Base-by-base conservation (phyloP, 345 rosid species). In the Abelmoschus esculentus region DNA sequence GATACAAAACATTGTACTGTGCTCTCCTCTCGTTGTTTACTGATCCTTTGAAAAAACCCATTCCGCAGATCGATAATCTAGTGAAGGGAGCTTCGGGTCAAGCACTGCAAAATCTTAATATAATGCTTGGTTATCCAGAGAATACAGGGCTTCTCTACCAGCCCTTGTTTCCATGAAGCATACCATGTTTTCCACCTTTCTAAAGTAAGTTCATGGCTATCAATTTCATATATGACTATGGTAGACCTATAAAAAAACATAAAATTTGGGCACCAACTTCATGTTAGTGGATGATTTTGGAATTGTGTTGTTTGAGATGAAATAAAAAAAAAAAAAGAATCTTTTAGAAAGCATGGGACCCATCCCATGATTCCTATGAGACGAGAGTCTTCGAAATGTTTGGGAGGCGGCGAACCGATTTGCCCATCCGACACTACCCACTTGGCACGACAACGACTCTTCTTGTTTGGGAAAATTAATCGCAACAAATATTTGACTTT, bases 61-160 rank as follows among this genome's bases (percentile, higher is more conserved):
- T 49, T 42, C 42, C 74, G 84, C 86, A 91, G 99, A 95, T 95
- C 70, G 98, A 95, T 79, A 90, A 95, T 79, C 89, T 95, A 3
- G 87, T 92, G 79, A 95, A 95, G 83, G 99, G 99, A 79, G 99
- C 97, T 72, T 95, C 98, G 0, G 98, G 99, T 61, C 99, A 92
- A 82, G 99, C 98, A 5, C 75, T 95, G 54, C 99, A 91, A 79
- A 91, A 95, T 78, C 92, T 92, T 18, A 95, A 95, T 81, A 26
- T 84, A 73, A 95, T 91, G 99, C 82, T 92, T 82, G 97, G 96
- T 67, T 84, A 80, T 76, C 90, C 96, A 2, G 99, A 95, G 84
- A 85, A 80, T 62, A 87, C 80, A 3, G 98, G 99, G 73, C 98
- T 95, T 72, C 81, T 78, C 22, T 72, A 83, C 70, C 91, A 80